phyloP scores from a whole-genome alignment of 2,329 filamentous ascomycete genomes.

The Penicillium verrucosum region DNA sequence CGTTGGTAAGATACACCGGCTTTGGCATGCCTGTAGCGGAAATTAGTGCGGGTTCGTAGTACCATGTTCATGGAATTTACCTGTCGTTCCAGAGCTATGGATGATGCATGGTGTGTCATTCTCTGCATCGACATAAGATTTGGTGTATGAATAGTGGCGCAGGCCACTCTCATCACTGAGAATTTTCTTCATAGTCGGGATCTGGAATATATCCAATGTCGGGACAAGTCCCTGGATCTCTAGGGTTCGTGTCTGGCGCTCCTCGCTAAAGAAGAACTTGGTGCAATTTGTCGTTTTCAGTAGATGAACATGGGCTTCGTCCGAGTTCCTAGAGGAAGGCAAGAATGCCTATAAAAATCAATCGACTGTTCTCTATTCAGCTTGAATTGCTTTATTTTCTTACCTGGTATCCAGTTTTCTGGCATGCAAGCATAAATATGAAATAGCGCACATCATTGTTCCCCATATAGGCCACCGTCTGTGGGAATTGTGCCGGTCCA shows the following conservation, averaged over 20 bases:
- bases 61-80: slow-evolving; percentile 25
- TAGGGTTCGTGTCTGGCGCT: slow-evolving; percentile 40
- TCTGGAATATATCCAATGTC: slow-evolving; percentile 7
- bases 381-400: not conserved
- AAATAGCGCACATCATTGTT: slow-evolving; percentile 25
- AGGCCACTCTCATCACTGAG: slow-evolving; percentile 7
- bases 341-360: slow-evolving; percentile 14
- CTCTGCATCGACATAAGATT: slow-evolving; percentile 24
- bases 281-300: slow-evolving; percentile 15
- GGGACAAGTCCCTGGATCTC: slow-evolving; percentile 16
- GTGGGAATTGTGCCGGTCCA: slow-evolving; percentile 3
- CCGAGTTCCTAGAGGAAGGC: slow-evolving; percentile 22
- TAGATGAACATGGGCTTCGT: slow-evolving; percentile 17
- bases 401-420: slow-evolving; percentile 27
- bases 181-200: slow-evolving; percentile 9
- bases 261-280: slow-evolving; percentile 30
- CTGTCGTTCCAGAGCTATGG: slow-evolving; percentile 41
- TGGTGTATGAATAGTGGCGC: slow-evolving; percentile 19
- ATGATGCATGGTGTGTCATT: slow-evolving; percentile 28
- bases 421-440: slow-evolving; percentile 23
- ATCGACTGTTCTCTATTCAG: not conserved
- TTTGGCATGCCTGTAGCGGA: slow-evolving; percentile 27
- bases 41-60: slow-evolving; percentile 15
- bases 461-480: slow-evolving; percentile 26
- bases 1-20: slow-evolving; percentile 29